Conservation (phyloP, 208 protist genomes). For the Blastocrithidia nonstop region DNA sequence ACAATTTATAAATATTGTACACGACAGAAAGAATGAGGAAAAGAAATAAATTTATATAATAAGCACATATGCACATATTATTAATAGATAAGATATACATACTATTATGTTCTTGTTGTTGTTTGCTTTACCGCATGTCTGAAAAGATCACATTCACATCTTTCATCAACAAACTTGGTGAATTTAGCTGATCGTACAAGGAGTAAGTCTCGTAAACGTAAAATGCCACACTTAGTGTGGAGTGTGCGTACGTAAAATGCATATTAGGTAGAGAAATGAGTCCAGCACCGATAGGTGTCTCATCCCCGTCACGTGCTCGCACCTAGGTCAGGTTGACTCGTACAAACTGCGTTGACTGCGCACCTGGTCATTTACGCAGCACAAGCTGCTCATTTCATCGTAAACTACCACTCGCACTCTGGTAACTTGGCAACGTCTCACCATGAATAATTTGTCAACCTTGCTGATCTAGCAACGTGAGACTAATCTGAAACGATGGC, state of each 20-base stretch:
- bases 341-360: constrained; percentile 58
- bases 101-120: no score
- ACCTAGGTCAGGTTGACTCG: constrained; percentile 84
- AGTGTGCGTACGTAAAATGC: constrained; percentile 32
- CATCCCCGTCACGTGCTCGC: constrained; percentile 56
- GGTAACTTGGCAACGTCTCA: constrained; percentile 72
- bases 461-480: constrained; percentile 70
- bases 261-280: constrained; percentile 65
- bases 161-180: constrained; percentile 71
- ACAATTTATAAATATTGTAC: no score
- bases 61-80: no score
- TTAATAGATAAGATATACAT: no score
- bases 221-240: constrained; percentile 63
- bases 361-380: constrained; percentile 75
- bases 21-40: no score
- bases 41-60: no score
- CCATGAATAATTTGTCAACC: constrained; percentile 70
- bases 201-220: constrained; percentile 86
- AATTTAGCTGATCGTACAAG: constrained; percentile 72
- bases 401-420: constrained; percentile 72
- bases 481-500: constrained; percentile 69
- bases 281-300: constrained; percentile 70
- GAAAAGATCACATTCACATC: constrained; percentile 68
- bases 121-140: constrained; percentile 16
- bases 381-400: constrained; percentile 71